Evolutionary conservation across 257 asterid genomes (phyloP).

Genomic region (Agastache rugosa): DNA sequence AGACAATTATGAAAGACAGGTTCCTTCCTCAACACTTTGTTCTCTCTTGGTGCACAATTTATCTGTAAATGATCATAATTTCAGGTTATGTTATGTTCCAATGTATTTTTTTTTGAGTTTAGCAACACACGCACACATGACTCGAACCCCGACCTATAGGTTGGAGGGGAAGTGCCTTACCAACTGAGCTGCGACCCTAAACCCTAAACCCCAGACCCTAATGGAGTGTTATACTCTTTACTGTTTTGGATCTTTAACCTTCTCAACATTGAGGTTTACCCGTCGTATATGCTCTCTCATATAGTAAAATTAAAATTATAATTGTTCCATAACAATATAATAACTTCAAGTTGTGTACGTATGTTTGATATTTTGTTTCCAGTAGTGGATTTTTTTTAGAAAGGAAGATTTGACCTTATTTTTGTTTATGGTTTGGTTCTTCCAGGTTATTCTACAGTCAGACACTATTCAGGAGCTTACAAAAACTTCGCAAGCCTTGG

Average conservation of each 20-base stretch:
- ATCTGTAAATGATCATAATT: not conserved
- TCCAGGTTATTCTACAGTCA: slow-evolving; percentile 84
- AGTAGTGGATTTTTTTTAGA: slow-evolving; percentile 5
- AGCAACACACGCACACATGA: no score
- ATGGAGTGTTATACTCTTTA: not conserved
- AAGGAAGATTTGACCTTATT: not conserved
- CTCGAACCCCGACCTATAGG: no score
- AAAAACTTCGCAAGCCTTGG: slow-evolving; percentile 81
- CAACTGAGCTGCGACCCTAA: no score
- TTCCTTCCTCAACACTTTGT: slow-evolving; percentile 25
- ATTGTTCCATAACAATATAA: not conserved
- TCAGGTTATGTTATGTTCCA: not conserved
- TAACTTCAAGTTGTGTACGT: not conserved
- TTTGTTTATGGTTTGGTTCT: slow-evolving; percentile 14
- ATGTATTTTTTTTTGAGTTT: no score
- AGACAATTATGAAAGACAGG: slow-evolving; percentile 95
- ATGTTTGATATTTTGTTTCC: slow-evolving; percentile 1
- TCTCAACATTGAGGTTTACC: not conserved
- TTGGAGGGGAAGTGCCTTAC: no score
- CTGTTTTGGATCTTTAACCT: not conserved
- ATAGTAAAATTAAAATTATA: no score
- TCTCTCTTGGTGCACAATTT: slow-evolving; percentile 16
- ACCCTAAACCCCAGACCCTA: no score
- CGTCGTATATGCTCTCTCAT: not conserved
- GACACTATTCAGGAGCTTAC: slow-evolving; percentile 96